Conservation (phyloP, 176 grass and related monocot genomes). For the Carex parvula region DNA sequence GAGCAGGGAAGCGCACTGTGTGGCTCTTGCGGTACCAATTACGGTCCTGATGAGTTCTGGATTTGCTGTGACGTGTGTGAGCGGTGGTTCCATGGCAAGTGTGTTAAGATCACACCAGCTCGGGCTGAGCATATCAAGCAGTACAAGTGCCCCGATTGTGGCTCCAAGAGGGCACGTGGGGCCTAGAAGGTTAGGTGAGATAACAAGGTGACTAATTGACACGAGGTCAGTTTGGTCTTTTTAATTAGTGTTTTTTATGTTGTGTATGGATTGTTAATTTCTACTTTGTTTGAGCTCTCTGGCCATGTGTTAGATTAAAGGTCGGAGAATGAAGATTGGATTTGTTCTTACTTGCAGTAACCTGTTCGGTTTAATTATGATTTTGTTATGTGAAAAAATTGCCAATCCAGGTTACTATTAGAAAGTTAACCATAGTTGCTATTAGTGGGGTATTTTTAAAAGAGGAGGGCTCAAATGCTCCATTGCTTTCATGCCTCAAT, state of each 20-base stretch:
- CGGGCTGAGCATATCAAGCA: conserved; percentile 52
- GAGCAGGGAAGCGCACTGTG: conserved; percentile 43
- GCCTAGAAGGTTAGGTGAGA: conserved; percentile 18
- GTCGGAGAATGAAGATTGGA: background rate
- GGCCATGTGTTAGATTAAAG: conserved; percentile 14
- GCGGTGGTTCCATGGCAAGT: conserved; percentile 47
- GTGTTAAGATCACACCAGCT: conserved; percentile 46
- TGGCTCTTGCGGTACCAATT: conserved; percentile 39
- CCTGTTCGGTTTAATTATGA: background rate
- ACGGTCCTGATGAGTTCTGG: conserved; percentile 45
- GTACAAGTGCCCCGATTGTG: conserved; percentile 46
- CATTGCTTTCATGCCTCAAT: too few species aligned
- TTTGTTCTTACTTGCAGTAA: background rate
- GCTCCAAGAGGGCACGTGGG: conserved; percentile 33
- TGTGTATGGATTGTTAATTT: conserved; percentile 13
- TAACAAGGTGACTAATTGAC: conserved; percentile 11
- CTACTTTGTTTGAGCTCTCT: background rate
- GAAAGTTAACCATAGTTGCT: background rate
- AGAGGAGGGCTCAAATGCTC: background rate
- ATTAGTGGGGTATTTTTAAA: background rate
- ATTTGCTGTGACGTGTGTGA: conserved; percentile 46
- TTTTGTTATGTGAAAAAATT: background rate
- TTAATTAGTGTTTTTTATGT: background rate
- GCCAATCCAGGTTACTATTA: background rate
- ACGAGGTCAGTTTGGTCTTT: background rate